Conservation (phyloP, 1,284 basidiomycete species). For the Ceratobasidium sp. region DNA sequence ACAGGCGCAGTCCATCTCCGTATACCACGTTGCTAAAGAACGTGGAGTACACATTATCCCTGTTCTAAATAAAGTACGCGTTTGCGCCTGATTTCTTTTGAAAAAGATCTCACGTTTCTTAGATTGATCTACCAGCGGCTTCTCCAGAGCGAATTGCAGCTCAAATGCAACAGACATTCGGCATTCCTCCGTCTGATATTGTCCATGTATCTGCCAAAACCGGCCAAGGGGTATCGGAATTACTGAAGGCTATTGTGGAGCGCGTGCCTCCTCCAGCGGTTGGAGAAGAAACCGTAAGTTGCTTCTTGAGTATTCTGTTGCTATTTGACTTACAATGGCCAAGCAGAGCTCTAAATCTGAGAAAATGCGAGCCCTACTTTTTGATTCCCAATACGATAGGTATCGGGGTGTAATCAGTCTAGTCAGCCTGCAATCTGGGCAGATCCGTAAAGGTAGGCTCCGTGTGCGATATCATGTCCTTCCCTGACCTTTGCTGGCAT, state of each 20-base stretch:
- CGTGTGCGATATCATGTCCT: not conserved
- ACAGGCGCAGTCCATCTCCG: conserved; percentile 97
- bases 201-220: conserved; percentile 92
- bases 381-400: conserved; percentile 95
- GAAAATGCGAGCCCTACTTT: conserved; percentile 82
- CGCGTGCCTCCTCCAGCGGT: conserved; percentile 81
- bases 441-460: conserved; percentile 60
- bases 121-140: conserved; percentile 91
- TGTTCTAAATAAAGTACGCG: conserved; percentile 88
- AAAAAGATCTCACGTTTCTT: conserved; percentile 8
- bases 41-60: conserved; percentile 88
- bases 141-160: conserved; percentile 80
- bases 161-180: conserved; percentile 85
- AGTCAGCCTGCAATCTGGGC: conserved; percentile 74
- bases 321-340: conserved; percentile 44
- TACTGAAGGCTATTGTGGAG: conserved; percentile 84
- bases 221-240: conserved; percentile 67
- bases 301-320: conserved; percentile 6
- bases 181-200: conserved; percentile 75
- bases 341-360: conserved; percentile 32
- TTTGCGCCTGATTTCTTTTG: conserved; percentile 47
- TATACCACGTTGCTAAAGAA: conserved; percentile 89
- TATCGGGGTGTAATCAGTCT: conserved; percentile 97
- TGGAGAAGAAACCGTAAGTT: conserved; percentile 48
- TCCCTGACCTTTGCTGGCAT: conserved; percentile 16